phyloP scores from a whole-genome alignment of 257 asterid species.

The Lycium ferocissimum region DNA sequence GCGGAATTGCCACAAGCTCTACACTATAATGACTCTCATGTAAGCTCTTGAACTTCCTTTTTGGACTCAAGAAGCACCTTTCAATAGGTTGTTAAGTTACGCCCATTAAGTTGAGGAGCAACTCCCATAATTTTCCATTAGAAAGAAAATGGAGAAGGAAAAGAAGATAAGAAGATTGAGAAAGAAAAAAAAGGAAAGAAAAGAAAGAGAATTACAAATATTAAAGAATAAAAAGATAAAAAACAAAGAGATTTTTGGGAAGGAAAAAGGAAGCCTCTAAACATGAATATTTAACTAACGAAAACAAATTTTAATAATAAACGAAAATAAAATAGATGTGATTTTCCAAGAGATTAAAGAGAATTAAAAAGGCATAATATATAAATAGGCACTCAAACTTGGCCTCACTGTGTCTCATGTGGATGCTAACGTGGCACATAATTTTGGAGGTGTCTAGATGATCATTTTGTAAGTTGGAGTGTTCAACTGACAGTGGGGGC shows the following conservation, averaged over 20 bases:
- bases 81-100: background rate
- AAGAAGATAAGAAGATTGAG: background rate
- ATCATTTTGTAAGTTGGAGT: too few species aligned
- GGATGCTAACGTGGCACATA: too few species aligned
- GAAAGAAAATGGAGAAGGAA: background rate
- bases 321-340: background rate
- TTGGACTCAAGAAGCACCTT: background rate
- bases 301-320: background rate
- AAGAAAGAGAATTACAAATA: background rate
- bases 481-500: too few species aligned
- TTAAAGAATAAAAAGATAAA: background rate
- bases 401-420: too few species aligned
- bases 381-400: too few species aligned
- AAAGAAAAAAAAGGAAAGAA: background rate
- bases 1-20: too few species aligned
- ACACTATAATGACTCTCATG: background rate
- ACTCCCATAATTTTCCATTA: background rate
- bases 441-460: too few species aligned
- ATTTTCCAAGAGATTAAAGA: background rate
- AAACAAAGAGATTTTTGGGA: background rate
- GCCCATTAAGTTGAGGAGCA: background rate
- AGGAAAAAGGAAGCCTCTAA: background rate
- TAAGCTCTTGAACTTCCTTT: conserved; percentile 4
- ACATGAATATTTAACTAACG: background rate
- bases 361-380: too few species aligned